Evolutionary conservation across 208 protist genomes (phyloP).

Genomic region (Herpetomonas muscarum): DNA sequence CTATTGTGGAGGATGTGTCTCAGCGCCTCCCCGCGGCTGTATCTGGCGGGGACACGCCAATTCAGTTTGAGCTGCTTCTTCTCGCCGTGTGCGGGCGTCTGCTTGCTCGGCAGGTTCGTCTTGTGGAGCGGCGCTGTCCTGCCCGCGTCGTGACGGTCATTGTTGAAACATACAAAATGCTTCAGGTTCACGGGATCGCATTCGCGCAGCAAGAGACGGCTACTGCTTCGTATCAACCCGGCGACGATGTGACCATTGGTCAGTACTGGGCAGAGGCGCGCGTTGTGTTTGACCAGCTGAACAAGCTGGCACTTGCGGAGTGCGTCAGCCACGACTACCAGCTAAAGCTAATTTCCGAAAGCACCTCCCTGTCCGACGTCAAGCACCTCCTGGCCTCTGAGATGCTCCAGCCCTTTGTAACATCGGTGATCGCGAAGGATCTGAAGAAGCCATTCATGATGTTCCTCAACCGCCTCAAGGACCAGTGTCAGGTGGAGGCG

Average conservation of each 20-base stretch:
- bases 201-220: not conserved
- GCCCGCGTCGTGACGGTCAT: conserved; percentile 38
- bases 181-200: conserved; percentile 19
- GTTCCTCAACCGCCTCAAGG: conserved; percentile 70
- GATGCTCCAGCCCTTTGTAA: conserved; percentile 56
- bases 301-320: conserved; percentile 59
- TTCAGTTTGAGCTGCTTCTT: conserved; percentile 33
- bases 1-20: conserved; percentile 15
- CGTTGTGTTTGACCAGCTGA: conserved; percentile 52
- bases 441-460: conserved; percentile 80
- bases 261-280: conserved; percentile 39
- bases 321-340: conserved; percentile 84
- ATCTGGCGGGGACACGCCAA: too few relatives aligned
- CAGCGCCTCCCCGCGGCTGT: too few relatives aligned
- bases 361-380: conserved; percentile 55
- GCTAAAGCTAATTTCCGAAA: conserved; percentile 69
- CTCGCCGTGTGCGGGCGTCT: conserved; percentile 64
- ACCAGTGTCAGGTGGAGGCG: conserved; percentile 63
- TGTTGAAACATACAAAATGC: conserved; percentile 44
- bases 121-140: conserved; percentile 65
- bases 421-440: conserved; percentile 64
- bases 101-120: conserved; percentile 47
- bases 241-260: not conserved
- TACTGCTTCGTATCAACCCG: not conserved
- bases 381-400: conserved; percentile 55